A percentile compares a stretch with the other conserved stretches of the same genome.
phyloP scores from a whole-genome alignment of 768 basidiomycete genomes.

The Suillus clintonianus region DNA sequence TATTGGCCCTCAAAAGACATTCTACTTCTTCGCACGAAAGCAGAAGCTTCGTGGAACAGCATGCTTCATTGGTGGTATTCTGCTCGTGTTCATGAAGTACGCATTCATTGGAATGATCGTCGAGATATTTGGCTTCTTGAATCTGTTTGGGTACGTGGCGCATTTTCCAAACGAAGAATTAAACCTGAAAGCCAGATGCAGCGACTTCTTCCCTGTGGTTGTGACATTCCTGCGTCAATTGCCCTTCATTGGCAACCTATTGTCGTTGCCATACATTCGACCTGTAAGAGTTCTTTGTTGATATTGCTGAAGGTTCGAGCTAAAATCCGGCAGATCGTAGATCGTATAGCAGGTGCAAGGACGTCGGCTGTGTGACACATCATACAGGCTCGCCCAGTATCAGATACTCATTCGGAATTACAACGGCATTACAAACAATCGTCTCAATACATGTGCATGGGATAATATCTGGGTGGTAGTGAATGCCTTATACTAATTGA shows the following conservation, averaged over 20 bases:
- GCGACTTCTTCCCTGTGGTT: constrained; percentile 99
- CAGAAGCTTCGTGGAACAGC: constrained; percentile 91
- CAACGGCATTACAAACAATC: neutral
- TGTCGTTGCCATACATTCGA: constrained; percentile 87
- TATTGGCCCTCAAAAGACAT: constrained; percentile 96
- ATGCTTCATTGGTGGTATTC: constrained; percentile 87
- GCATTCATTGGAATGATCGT: constrained; percentile 92
- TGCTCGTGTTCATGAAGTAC: constrained; percentile 94
- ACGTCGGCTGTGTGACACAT: constrained; percentile 62
- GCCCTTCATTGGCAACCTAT: constrained; percentile 84
- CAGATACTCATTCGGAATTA: neutral
- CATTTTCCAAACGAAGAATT: constrained; percentile 4
- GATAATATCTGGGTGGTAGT: neutral
- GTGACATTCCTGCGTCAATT: constrained; percentile 95
- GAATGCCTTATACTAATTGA: neutral
- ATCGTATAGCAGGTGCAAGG: constrained; percentile 79
- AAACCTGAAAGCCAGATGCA: constrained; percentile 33
- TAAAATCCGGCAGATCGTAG: constrained; percentile 55
- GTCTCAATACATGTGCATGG: neutral
- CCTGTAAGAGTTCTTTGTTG: constrained; percentile 49
- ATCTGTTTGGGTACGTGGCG: constrained; percentile 82
- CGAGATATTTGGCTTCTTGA: constrained; percentile 96
- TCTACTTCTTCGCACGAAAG: constrained; percentile 95
- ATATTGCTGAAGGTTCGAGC: neutral
- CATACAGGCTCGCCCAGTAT: neutral